These are phyloP conservation scores for Margaritispora aquatica DNA, from an alignment of 495 filamentous ascomycete genomes.

Conservation along the genomic window DNA sequence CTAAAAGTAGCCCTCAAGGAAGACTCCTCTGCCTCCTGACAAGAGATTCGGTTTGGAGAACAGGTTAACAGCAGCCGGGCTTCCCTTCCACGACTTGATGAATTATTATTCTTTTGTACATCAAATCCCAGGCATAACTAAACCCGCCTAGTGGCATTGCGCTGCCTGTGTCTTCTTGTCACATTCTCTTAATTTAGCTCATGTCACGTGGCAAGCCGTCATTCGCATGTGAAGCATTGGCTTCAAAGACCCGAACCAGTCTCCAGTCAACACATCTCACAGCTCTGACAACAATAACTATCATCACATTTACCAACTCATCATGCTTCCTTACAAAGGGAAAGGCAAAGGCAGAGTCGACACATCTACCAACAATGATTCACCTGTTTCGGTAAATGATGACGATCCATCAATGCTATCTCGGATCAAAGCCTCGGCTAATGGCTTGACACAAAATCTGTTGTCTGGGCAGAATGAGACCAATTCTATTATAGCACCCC, in stretches of 20 bases:
- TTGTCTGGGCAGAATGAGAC: constrained; percentile 11
- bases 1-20: too few relatives aligned
- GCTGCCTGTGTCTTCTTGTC: too few relatives aligned
- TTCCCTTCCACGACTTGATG: too few relatives aligned
- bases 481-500: constrained; percentile 3
- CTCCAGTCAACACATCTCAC: background rate
- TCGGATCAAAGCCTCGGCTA: constrained; percentile 21
- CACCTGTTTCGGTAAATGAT: background rate
- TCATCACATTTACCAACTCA: too few relatives aligned
- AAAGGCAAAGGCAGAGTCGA: background rate
- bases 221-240: background rate
- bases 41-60: too few relatives aligned
- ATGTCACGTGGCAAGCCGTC: background rate
- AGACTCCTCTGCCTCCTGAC: too few relatives aligned
- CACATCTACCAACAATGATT: background rate
- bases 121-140: too few relatives aligned
- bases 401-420: constrained; percentile 14
- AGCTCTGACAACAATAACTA: background rate
- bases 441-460: constrained; percentile 7
- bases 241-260: background rate
- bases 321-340: background rate
- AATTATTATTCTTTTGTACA: too few relatives aligned
- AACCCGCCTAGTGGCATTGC: too few relatives aligned
- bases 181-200: background rate
- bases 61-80: too few relatives aligned